Evolutionary conservation across 179 eudicot species (phyloP).

Genomic region (Amaranthus tricolor): DNA sequence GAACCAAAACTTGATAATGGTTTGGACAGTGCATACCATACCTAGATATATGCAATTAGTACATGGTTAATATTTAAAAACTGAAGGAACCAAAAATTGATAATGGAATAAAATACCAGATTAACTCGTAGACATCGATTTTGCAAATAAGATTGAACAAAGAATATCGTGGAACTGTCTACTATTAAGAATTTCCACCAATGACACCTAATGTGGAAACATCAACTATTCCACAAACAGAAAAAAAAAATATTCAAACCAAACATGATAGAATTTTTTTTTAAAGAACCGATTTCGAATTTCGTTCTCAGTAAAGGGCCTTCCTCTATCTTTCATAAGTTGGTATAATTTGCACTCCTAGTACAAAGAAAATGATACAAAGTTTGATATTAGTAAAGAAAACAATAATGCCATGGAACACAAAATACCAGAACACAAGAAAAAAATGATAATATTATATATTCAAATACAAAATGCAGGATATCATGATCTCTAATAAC

Average conservation of each 20-base stretch:
- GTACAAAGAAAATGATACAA: not conserved
- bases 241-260: not conserved
- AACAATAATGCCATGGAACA: not conserved
- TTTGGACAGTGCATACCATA: too few relatives aligned
- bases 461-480: conserved; percentile 88
- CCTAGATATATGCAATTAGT: too few relatives aligned
- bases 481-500: conserved; percentile 88
- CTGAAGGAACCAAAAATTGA: too few relatives aligned
- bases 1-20: too few relatives aligned
- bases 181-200: too few relatives aligned
- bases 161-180: too few relatives aligned
- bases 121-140: too few relatives aligned
- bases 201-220: too few relatives aligned
- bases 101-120: too few relatives aligned
- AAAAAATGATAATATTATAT: conserved; percentile 59
- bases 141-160: too few relatives aligned
- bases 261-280: not conserved
- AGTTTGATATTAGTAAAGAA: conserved; percentile 2
- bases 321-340: conserved; percentile 49
- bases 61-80: too few relatives aligned
- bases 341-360: conserved; percentile 56
- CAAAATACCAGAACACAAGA: not conserved
- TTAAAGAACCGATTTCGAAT: conserved; percentile 78
- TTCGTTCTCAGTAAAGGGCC: conserved; percentile 66
- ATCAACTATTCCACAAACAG: too few relatives aligned